Evolutionary conservation across 345 rosid species (phyloP), one percentile per base, ranked within the genome.

Genomic region (Theobroma cacao): DNA sequence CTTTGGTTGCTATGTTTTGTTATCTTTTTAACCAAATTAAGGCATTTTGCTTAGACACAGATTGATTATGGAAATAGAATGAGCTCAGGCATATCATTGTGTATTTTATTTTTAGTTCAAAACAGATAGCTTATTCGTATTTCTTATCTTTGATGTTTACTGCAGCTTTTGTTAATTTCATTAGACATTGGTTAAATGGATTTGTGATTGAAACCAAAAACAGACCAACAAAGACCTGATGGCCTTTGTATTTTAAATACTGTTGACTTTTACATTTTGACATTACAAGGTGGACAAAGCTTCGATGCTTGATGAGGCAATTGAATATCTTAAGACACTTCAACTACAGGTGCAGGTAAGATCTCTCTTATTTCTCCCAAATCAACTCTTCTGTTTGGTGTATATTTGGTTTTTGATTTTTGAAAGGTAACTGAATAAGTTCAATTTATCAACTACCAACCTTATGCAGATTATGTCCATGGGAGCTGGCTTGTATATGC

Each of bases 231-330:
- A 75, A 45, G 64, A n/a, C 40, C 75, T 47, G 5, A 34, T 80
- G 36, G 9, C 53, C 74, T 56, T 45, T 53, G 47, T 61, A 22
- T 76, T 15, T 68, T 31, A 72, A 58, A 53, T 74, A 72, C 41
- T 61, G 50, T 34, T 86, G 72, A 78, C 82, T 65, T 53, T 56
- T 48, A 34, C 50, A 9, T 74, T 80, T 77, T 85, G 63, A 74
- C 80, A 38, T 81, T 79, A 22, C 43, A 68, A 93, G 98, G 95
- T 91, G 85, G 98, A 95, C 87, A 95, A 93, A 84, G 98, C 98
- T 85, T 93, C 98, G 2, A 91, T 95, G 97, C 93, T 95, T 40
- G 98, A 95, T 74, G 97, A 95, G 89, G 98, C 98, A 38, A 95
- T 95, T 24, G 98, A 93, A 73, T 93, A 95, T 88, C 83, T 92